phyloP scores from a whole-genome alignment of 306 rosid genomes.

The Purshia tridentata region DNA sequence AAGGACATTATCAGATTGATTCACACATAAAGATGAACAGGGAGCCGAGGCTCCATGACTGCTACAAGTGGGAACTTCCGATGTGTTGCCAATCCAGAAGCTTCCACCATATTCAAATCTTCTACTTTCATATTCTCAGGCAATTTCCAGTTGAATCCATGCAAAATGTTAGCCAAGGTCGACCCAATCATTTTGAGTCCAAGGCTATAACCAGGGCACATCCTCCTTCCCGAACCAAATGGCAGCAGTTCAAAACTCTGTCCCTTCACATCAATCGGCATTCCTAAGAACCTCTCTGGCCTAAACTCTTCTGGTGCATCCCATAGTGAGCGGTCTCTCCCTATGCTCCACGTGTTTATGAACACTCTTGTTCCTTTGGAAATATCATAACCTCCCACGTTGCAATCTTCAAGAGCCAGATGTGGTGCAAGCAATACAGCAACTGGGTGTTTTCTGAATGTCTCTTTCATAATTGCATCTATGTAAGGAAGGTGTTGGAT shows the following conservation, averaged over 20 bases:
- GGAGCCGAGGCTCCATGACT: constrained; percentile 23
- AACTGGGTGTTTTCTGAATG: constrained; percentile 30
- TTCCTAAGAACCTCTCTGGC: constrained; percentile 30
- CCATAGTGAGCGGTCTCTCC: constrained; percentile 28
- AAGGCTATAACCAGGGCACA: constrained; percentile 23
- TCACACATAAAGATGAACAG: constrained; percentile 18
- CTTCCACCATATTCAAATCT: constrained; percentile 32
- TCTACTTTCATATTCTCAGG: background rate
- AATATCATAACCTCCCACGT: constrained; percentile 22
- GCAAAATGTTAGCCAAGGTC: constrained; percentile 19
- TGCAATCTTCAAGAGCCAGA: constrained; percentile 28
- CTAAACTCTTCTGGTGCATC: constrained; percentile 21
- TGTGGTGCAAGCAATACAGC: constrained; percentile 14
- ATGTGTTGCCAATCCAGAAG: constrained; percentile 14
- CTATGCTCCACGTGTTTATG: constrained; percentile 35
- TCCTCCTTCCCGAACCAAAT: constrained; percentile 37
- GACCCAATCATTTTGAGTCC: constrained; percentile 10
- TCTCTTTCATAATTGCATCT: constrained; percentile 32
- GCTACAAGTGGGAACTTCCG: constrained; percentile 31
- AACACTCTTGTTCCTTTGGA: constrained; percentile 18
- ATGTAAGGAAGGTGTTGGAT: constrained; percentile 23
- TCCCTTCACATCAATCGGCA: constrained; percentile 28
- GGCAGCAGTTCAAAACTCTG: constrained; percentile 28
- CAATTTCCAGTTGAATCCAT: constrained; percentile 27
- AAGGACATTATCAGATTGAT: too few species aligned